Percentiles rank a stretch among this genome's conserved stretches.
phyloP scores from a whole-genome alignment of 306 rosid species.

The Vigna reflexopilosa region DNA sequence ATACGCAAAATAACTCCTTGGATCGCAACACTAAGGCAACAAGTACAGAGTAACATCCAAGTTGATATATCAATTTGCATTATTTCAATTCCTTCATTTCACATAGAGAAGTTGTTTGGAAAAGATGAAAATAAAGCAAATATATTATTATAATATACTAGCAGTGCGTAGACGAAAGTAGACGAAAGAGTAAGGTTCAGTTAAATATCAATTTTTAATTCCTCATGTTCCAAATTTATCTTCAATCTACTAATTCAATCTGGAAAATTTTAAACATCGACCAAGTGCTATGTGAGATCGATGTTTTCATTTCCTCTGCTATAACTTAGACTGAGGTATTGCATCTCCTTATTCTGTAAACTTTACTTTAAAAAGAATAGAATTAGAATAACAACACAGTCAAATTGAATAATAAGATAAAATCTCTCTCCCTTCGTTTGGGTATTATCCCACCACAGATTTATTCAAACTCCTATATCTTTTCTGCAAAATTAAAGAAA shows the following conservation, averaged over 20 bases:
- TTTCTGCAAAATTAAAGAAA: conserved; percentile 14
- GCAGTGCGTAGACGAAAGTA: neutral
- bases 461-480: neutral
- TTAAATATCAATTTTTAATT: conserved; percentile 24
- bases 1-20: conserved; percentile 10
- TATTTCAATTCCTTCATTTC: conserved; percentile 24
- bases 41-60: conserved; percentile 32
- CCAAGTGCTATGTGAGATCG: neutral
- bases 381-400: neutral
- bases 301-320: neutral
- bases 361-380: neutral
- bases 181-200: conserved; percentile 6
- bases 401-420: neutral
- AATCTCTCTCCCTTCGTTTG: neutral
- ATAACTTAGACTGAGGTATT: neutral
- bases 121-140: conserved; percentile 13
- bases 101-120: neutral
- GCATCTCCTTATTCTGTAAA: neutral
- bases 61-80: conserved; percentile 28
- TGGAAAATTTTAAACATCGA: neutral
- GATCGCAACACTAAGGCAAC: conserved; percentile 10
- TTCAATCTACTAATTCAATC: conserved; percentile 7
- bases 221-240: neutral
- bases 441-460: neutral
- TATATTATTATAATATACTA: neutral